Conservation (phyloP, 2,329 filamentous ascomycete genomes). For the Epichloe gansuensis region DNA sequence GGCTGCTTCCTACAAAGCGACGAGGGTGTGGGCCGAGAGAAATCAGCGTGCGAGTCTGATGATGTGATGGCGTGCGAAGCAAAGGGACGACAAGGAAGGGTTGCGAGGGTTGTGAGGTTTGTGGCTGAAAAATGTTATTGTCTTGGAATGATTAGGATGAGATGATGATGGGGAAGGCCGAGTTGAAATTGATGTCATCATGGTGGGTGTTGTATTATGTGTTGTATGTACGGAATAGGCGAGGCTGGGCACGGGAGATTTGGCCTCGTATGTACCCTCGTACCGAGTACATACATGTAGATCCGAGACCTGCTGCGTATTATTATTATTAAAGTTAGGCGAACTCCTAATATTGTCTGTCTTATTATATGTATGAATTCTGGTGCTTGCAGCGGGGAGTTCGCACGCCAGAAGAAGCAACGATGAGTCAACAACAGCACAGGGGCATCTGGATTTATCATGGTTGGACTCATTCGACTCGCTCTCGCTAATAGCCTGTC, state of each 20-base stretch:
- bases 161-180: not conserved
- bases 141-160: not conserved
- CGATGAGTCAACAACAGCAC: too few relatives aligned
- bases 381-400: too few relatives aligned
- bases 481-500: not conserved
- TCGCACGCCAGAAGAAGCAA: too few relatives aligned
- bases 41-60: not conserved
- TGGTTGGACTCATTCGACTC: too few relatives aligned
- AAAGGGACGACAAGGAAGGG: conserved; percentile 1
- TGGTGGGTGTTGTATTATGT: not conserved
- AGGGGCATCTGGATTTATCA: too few relatives aligned
- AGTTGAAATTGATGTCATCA: conserved; percentile 1
- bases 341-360: too few relatives aligned
- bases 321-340: too few relatives aligned
- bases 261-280: not conserved
- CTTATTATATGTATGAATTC: too few relatives aligned
- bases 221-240: not conserved
- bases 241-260: not conserved
- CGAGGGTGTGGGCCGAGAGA: not conserved
- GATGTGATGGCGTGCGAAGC: not conserved
- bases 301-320: too few relatives aligned
- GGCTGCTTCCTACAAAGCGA: not conserved
- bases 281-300: too few relatives aligned
- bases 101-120: too few relatives aligned
- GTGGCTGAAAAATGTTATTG: not conserved